These are phyloP conservation scores for Anthracocystis walkeri DNA, from an alignment of 1,284 basidiomycete species.

Conservation along the genomic window DNA sequence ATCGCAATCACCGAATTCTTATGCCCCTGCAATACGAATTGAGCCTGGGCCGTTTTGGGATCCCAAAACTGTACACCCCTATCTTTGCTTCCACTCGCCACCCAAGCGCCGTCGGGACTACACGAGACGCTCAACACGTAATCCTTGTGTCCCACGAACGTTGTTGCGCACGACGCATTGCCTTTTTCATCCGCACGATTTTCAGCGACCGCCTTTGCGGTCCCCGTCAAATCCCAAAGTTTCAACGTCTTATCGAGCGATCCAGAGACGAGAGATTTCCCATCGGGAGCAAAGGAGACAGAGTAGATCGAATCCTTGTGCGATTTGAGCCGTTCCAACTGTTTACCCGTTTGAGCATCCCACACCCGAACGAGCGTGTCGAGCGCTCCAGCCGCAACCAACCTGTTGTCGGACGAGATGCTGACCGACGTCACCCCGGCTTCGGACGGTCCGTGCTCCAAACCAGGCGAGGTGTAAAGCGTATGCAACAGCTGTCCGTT, in stretches of 20 bases:
- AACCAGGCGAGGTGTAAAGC: conserved; percentile 66
- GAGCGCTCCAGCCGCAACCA: conserved; percentile 84
- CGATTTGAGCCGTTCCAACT: conserved; percentile 81
- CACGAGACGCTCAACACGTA: conserved; percentile 84
- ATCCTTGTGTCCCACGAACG: conserved; percentile 87
- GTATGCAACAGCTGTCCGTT: conserved; percentile 71
- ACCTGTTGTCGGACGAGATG: conserved; percentile 82
- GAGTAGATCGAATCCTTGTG: conserved; percentile 86
- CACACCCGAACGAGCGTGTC: conserved; percentile 88
- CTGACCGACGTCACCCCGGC: conserved; percentile 80
- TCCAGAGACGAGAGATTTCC: conserved; percentile 81
- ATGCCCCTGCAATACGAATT: conserved; percentile 88
- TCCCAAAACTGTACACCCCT: conserved; percentile 84
- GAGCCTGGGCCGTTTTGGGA: conserved; percentile 78
- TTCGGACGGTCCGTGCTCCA: conserved; percentile 75
- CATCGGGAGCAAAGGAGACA: conserved; percentile 88
- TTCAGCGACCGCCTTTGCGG: conserved; percentile 68
- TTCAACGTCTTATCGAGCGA: conserved; percentile 88
- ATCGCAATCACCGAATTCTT: conserved; percentile 92
- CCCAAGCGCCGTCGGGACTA: conserved; percentile 85
- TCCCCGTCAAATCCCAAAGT: conserved; percentile 81
- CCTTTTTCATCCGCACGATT: conserved; percentile 59
- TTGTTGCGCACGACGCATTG: conserved; percentile 77
- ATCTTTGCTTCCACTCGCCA: conserved; percentile 91
- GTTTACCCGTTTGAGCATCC: conserved; percentile 79